These are phyloP conservation scores for Mortierella sp. DNA, from an alignment of 371 early-diverging fungal species.

Conservation along the genomic window DNA sequence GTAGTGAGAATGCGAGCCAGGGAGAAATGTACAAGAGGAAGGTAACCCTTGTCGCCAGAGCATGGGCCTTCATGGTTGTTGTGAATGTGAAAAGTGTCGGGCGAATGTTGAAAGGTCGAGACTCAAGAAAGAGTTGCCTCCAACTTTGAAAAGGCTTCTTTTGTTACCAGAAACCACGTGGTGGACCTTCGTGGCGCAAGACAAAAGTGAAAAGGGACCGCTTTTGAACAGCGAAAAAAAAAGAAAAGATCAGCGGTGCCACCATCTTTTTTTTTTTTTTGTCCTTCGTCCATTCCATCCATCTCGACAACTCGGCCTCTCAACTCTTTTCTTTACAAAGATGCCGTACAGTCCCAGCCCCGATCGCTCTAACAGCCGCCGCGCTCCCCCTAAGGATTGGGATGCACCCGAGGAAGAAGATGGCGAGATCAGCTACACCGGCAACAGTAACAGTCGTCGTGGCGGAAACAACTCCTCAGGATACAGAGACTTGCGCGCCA, in stretches of 20 bases:
- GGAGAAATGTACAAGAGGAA: constrained; percentile 20
- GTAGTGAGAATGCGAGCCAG: constrained; percentile 22
- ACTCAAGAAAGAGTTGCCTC: background rate
- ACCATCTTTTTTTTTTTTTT: background rate
- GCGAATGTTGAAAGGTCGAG: background rate
- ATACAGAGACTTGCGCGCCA: constrained; percentile 16
- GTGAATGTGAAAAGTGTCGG: no score
- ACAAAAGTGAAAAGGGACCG: background rate
- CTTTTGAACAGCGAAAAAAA: background rate
- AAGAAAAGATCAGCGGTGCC: background rate
- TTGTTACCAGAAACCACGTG: background rate
- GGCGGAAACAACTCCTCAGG: constrained; percentile 7
- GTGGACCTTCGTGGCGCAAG: constrained; percentile 10
- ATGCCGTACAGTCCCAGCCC: constrained; percentile 51
- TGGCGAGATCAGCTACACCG: constrained; percentile 47
- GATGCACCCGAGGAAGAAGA: constrained; percentile 57
- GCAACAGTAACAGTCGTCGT: constrained; percentile 14
- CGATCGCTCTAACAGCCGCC: constrained; percentile 31
- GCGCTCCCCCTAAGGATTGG: constrained; percentile 49
- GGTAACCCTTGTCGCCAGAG: background rate
- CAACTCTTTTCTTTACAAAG: background rate
- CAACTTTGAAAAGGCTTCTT: no score
- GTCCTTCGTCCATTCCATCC: background rate
- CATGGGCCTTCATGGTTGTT: constrained; percentile 23
- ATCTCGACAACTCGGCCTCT: background rate